phyloP scores from a whole-genome alignment of 116 monocot genomes.

The Thalassia testudinum region DNA sequence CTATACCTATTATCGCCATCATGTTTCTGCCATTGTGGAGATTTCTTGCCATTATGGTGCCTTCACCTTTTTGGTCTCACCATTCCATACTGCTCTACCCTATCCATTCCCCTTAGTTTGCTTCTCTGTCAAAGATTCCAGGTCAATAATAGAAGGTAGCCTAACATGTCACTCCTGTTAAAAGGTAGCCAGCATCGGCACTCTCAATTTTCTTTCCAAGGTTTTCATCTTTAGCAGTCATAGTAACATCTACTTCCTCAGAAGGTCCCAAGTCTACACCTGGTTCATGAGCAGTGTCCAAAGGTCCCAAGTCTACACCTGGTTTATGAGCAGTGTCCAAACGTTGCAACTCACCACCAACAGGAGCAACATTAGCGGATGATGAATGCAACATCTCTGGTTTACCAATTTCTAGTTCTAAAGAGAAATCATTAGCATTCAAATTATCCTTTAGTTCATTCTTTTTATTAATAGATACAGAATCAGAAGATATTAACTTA shows the following conservation, averaged over 20 bases:
- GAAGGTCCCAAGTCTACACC: slow-evolving; percentile 24
- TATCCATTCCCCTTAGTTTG: too few relatives aligned
- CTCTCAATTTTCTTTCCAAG: slow-evolving; percentile 35
- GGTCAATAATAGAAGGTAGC: too few relatives aligned
- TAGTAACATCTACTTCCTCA: slow-evolving; percentile 24
- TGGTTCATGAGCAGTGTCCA: slow-evolving; percentile 25
- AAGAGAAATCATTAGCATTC: slow-evolving; percentile 83
- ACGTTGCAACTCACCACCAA: slow-evolving; percentile 27
- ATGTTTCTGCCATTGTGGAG: too few relatives aligned
- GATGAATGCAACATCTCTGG: slow-evolving; percentile 56
- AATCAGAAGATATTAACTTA: slow-evolving; percentile 87
- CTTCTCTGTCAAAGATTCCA: too few relatives aligned
- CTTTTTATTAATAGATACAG: slow-evolving; percentile 82
- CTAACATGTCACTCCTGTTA: too few relatives aligned
- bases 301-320: too few relatives aligned
- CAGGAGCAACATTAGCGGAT: slow-evolving; percentile 27
- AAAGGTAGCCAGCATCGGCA: slow-evolving; percentile 40
- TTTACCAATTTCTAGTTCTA: slow-evolving; percentile 92
- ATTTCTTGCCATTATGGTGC: too few relatives aligned
- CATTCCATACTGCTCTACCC: too few relatives aligned
- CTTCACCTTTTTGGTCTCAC: too few relatives aligned
- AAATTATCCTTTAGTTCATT: slow-evolving; percentile 90
- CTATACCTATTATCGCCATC: too few relatives aligned
- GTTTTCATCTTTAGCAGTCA: slow-evolving; percentile 12
- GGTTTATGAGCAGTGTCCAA: too few relatives aligned